These are phyloP conservation scores for Funneliformis caledonium DNA, from an alignment of 371 early-diverging fungal species.

Conservation along the genomic window DNA sequence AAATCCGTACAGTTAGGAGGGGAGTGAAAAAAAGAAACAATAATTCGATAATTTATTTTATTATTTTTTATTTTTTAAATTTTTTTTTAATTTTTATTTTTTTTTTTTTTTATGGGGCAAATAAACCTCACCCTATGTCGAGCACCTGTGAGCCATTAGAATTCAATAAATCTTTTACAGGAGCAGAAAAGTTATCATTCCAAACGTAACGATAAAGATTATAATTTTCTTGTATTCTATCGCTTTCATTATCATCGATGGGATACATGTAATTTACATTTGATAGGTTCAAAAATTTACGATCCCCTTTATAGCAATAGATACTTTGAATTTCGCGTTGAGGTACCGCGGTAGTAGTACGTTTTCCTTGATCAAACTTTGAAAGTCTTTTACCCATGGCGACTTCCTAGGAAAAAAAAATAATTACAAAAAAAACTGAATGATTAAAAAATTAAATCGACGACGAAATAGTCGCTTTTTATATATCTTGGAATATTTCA, in stretches of 20 bases:
- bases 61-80: too few relatives aligned
- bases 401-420: too few relatives aligned
- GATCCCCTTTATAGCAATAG: neutral
- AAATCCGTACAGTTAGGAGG: neutral
- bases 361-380: neutral
- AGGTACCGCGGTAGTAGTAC: neutral
- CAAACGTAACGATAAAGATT: neutral
- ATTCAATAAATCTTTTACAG: neutral
- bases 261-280: neutral
- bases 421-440: too few relatives aligned
- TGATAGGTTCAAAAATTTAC: neutral
- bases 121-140: conserved; percentile 15
- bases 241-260: neutral
- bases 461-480: too few relatives aligned
- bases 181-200: conserved; percentile 27
- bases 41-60: too few relatives aligned
- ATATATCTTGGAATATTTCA: too few relatives aligned
- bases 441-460: too few relatives aligned
- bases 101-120: neutral
- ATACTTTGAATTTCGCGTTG: neutral
- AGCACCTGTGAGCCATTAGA: neutral
- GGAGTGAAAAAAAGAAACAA: neutral
- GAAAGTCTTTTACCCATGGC: too few relatives aligned
- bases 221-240: neutral
- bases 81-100: too few relatives aligned